Evolutionary conservation across 768 basidiomycete species (phyloP), one percentile per base, ranked within the genome.

Genomic region (Gloeophyllum trabeum): DNA sequence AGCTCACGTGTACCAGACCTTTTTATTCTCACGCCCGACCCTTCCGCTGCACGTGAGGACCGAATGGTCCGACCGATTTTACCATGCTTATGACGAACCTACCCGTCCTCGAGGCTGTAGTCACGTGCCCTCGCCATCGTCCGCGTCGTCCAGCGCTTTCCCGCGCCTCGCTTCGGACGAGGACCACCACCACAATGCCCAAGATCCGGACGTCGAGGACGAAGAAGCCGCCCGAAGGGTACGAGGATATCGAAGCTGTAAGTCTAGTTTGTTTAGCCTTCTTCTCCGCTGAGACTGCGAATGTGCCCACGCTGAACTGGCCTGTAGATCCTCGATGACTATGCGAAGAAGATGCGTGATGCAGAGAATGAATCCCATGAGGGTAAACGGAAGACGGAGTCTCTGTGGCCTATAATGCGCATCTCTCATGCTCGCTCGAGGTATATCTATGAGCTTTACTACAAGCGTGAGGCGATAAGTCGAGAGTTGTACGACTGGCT

Each of bases 281-380:
- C 16, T 18, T 45, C 23, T 41, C 41, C 14, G 35, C 26, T 34
- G 30, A 14, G 46, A 45, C 44, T 36, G 34, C 25, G 18, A 24
- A 12, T 44, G n/a, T n/a, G n/a, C n/a, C n/a, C n/a, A n/a, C n/a
- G n/a, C n/a, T n/a, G n/a, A n/a, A n/a, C n/a, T n/a, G 18, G 25
- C 19, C 20, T 48, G 47, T 46, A 94, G 85, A 82, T 97, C 52
- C 82, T 98, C 50, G 96, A 98, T 51, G 96, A 98, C 64, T 99
- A 98, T 60, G 87, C 89, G 35, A 89, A 91, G 69, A 98, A 96
- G 69, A 99, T 99, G 96, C 72, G 96, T 42, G 96, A 99, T 62
- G 96, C 88, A 1, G 96, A 99, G 71, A 96, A 93, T 56, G 96
- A 99, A 65, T 81, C 83, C 2, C 96, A 99, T 59, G 96, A 99